phyloP scores from a whole-genome alignment of 768 basidiomycete species.

The Agrocybe praecox region DNA sequence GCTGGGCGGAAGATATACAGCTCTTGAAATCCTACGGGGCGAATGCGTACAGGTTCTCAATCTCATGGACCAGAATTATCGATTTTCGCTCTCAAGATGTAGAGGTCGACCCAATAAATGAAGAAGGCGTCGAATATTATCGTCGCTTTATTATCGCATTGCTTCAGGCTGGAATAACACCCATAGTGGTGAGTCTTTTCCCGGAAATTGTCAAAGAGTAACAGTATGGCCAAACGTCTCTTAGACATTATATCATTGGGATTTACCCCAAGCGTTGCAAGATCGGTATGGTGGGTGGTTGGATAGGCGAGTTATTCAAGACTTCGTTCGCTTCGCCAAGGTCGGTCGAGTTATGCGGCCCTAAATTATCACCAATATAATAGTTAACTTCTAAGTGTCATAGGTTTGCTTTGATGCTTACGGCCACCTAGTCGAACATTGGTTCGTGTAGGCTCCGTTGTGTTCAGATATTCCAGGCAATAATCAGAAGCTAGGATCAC shows the following conservation, averaged over 20 bases:
- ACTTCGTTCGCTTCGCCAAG: constrained; percentile 64
- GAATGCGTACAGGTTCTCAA: constrained; percentile 73
- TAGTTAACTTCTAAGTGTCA: too few species aligned
- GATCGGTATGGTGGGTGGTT: constrained; percentile 79
- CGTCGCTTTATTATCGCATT: constrained; percentile 66
- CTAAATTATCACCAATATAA: too few species aligned
- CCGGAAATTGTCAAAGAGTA: constrained; percentile 15
- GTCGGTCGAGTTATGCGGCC: constrained; percentile 21
- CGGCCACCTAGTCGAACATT: constrained; percentile 74
- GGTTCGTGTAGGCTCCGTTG: constrained; percentile 20
- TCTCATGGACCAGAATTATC: constrained; percentile 75
- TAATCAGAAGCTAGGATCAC: constrained; percentile 43
- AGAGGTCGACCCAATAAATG: constrained; percentile 62
- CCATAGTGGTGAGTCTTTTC: constrained; percentile 50
- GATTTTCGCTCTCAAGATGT: constrained; percentile 34
- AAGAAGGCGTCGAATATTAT: constrained; percentile 68
- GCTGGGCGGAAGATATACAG: constrained; percentile 66
- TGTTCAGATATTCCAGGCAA: too few species aligned
- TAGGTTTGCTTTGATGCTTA: constrained; percentile 70
- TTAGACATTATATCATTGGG: constrained; percentile 78
- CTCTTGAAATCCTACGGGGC: constrained; percentile 65
- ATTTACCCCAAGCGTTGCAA: constrained; percentile 71
- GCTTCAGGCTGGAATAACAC: constrained; percentile 58
- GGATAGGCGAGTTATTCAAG: constrained; percentile 60
- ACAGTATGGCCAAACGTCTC: not conserved